Evolutionary conservation across 2,329 filamentous ascomycete genomes (phyloP).

Genomic region (Botrytis paeoniae): DNA sequence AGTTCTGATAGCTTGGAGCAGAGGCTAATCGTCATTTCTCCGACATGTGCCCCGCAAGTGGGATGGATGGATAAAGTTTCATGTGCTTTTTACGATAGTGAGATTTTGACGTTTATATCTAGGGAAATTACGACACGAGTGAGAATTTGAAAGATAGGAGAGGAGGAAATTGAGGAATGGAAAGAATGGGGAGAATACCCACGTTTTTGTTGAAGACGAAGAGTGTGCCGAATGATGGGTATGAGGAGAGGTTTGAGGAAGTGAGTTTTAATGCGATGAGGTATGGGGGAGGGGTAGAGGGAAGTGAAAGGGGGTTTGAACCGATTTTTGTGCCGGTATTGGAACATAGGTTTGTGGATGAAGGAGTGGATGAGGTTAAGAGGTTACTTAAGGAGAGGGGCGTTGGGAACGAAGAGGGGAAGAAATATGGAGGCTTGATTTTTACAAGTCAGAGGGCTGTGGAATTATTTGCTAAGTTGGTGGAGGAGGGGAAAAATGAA

Average conservation of each 20-base stretch:
- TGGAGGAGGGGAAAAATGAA: slow-evolving; percentile 45
- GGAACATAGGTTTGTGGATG: slow-evolving; percentile 63
- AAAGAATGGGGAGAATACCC: slow-evolving; percentile 42
- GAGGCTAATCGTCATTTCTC: background rate
- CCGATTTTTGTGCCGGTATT: slow-evolving; percentile 75
- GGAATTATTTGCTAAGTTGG: slow-evolving; percentile 67
- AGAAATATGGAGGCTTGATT: slow-evolving; percentile 69
- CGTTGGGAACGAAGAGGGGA: slow-evolving; percentile 42
- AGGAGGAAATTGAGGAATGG: background rate
- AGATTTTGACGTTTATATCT: background rate
- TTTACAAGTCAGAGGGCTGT: slow-evolving; percentile 84
- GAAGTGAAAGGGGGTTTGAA: slow-evolving; percentile 45
- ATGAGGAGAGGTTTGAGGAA: slow-evolving; percentile 63
- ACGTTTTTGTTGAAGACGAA: slow-evolving; percentile 76
- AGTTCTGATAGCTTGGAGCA: background rate
- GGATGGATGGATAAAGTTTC: background rate
- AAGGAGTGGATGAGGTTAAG: slow-evolving; percentile 54
- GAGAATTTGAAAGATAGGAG: background rate
- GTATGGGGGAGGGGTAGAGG: slow-evolving; percentile 26
- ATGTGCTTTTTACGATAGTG: background rate
- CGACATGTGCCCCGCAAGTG: background rate
- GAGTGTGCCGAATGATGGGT: slow-evolving; percentile 67
- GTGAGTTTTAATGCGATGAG: slow-evolving; percentile 28
- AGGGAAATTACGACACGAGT: background rate
- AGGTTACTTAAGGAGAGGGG: slow-evolving; percentile 46